A percentile compares a stretch with the other conserved stretches of the same genome.
Conservation (phyloP, 1,284 basidiomycete genomes). For the Vanrija sp. region DNA sequence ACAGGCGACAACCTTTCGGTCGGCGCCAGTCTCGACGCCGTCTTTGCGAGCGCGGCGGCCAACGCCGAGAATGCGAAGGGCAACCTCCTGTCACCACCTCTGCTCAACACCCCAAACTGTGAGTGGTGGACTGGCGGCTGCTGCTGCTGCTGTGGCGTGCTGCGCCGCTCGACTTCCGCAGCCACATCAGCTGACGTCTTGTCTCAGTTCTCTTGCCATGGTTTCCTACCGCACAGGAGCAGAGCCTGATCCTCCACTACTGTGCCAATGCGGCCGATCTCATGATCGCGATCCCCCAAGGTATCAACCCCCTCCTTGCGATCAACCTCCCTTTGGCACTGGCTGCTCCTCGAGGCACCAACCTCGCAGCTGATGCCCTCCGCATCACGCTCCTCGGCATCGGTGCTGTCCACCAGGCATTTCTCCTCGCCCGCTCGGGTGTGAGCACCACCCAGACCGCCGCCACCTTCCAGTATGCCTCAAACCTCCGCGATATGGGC, state of each 20-base stretch:
- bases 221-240: slow-evolving; percentile 47
- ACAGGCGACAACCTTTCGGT: neutral
- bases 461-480: slow-evolving; percentile 39
- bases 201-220: slow-evolving; percentile 43
- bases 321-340: slow-evolving; percentile 50
- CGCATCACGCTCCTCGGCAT: slow-evolving; percentile 49
- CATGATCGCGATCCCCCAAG: slow-evolving; percentile 51
- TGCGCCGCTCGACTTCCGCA: slow-evolving; percentile 8
- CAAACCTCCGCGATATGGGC: slow-evolving; percentile 35
- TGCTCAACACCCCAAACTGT: slow-evolving; percentile 4
- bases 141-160: neutral
- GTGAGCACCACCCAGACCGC: slow-evolving; percentile 35
- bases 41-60: neutral
- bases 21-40: neutral
- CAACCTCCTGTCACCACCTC: neutral
- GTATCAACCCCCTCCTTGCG: slow-evolving; percentile 50
- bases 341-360: slow-evolving; percentile 41
- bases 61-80: neutral
- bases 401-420: slow-evolving; percentile 50
- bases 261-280: slow-evolving; percentile 48
- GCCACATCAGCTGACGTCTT: slow-evolving; percentile 28
- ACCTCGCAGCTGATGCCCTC: slow-evolving; percentile 48
- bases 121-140: neutral
- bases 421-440: slow-evolving; percentile 44
- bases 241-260: slow-evolving; percentile 45